These are phyloP conservation scores for Metschnikowia amazonensis DNA, from an alignment of 805 yeast genomes.

Conservation along the genomic window DNA sequence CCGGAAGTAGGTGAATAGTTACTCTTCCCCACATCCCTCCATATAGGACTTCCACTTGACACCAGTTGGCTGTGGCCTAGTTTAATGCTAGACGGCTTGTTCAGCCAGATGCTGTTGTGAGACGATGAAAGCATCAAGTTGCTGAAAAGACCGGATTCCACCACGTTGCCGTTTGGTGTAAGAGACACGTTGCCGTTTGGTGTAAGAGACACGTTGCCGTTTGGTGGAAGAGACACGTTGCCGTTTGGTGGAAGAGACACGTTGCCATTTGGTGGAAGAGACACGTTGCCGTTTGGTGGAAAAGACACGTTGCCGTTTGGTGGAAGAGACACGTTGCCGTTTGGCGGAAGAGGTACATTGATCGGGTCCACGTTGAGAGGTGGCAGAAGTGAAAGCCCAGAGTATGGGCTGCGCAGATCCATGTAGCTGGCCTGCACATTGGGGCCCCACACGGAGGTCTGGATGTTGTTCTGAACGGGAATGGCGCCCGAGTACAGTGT, in stretches of 20 bases:
- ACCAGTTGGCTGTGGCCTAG: constrained; percentile 14
- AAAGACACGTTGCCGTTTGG: too few relatives aligned
- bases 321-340: too few relatives aligned
- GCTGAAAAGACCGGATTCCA: constrained; percentile 11
- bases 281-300: too few relatives aligned
- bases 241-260: too few relatives aligned
- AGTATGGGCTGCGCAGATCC: constrained; percentile 10
- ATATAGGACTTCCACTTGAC: constrained; percentile 14
- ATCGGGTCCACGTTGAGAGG: constrained; percentile 8
- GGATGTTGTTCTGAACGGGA: neutral
- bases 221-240: too few relatives aligned
- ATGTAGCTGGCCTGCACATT: constrained; percentile 11
- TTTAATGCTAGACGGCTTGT: constrained; percentile 7
- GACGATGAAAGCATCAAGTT: constrained; percentile 12
- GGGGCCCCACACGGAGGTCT: neutral
- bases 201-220: too few relatives aligned
- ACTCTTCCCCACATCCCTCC: constrained; percentile 13
- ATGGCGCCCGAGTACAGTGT: neutral
- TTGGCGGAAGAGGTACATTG: neutral
- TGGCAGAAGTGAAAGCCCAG: constrained; percentile 11
- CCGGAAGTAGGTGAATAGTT: constrained; percentile 11
- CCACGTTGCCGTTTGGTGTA: constrained; percentile 6
- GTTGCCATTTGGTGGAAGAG: too few relatives aligned
- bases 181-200: too few relatives aligned
- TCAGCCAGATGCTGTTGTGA: constrained; percentile 20